Conservation (phyloP, 2,329 filamentous ascomycete genomes). For the Fusarium solani-melongenae region DNA sequence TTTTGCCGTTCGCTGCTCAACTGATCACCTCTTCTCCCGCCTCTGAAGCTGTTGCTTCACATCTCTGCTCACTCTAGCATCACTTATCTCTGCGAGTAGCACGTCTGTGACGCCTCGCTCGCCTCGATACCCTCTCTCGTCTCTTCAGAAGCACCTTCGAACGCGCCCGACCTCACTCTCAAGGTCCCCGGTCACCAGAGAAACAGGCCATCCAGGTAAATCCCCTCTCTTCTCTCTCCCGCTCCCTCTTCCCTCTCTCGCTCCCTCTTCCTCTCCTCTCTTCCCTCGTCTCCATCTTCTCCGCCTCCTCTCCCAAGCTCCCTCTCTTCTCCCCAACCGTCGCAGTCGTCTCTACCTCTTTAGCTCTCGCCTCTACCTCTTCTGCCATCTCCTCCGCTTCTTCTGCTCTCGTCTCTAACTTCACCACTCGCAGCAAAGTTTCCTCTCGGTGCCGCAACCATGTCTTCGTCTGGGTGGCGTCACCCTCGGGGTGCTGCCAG, state of each 20-base stretch:
- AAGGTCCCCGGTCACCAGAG: neutral
- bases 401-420: neutral
- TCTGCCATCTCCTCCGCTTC: neutral
- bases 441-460: neutral
- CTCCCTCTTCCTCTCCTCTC: neutral
- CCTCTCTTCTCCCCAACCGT: neutral
- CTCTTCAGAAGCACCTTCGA: neutral
- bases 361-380: neutral
- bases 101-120: neutral
- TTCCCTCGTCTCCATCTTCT: neutral
- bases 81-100: neutral
- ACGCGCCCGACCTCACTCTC: neutral
- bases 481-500: conserved; percentile 7
- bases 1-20: neutral
- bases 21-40: neutral
- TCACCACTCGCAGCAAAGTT: neutral
- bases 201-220: conserved; percentile 11
- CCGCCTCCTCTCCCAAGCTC: neutral
- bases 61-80: neutral
- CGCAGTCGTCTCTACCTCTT: neutral
- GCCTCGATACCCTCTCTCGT: neutral
- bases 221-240: neutral
- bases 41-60: neutral
- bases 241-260: neutral
- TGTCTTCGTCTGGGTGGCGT: conserved; percentile 17